Base-by-base conservation (phyloP, 2,329 filamentous ascomycete species). In the Cryoendolithus antarcticus region DNA sequence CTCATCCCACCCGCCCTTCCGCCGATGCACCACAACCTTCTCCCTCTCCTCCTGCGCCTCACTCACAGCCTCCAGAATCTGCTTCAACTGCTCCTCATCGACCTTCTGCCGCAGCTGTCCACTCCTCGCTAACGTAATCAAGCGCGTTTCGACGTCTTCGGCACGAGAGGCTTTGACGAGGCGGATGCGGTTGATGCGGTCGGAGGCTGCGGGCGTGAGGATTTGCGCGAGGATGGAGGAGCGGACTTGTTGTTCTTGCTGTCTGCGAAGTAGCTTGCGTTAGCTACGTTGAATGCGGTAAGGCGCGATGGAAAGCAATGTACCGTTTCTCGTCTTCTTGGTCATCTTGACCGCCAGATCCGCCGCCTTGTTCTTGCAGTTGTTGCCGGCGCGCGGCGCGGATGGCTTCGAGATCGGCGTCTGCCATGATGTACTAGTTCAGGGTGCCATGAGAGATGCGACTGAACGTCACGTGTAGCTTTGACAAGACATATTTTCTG, bases 141-240 rank as follows among this genome's bases (percentile, higher is more conserved):
- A 74, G 37, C 89, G 68, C 70, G 93, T 88, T 69, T 98, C 91
- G 41, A 98, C 77, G 55, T 95, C 86, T 45, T 73, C 75, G 29
- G 91, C 91, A 54, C 91, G 84, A 52, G 81, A 80, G 60, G 88
- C 86, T 66, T 96, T 96, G 57, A 98, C 91, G 44, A 98, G 78
- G 28, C 89, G 82, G 65, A 98, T 96, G 49, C 91, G 85, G 41
- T 85, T 86, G 1, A 98, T 74, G 9, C 91, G 83, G 66, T 98
- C 91, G 44, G 86, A 83, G 11, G 91, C 91, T 57, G 89, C 86
- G 49, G 91, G 91, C 54, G 88, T 80, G 45, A 98, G 84, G 67
- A 98, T 96, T 64, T 96, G 91, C 52, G 74, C 75, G 46, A 98
- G 79, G 52, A 95, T 82, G 43, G 75, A 72, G 53, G 77, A 69